These are phyloP conservation scores for Chalciporus pseudorubinellus DNA, from an alignment of 768 basidiomycete genomes.

Conservation along the genomic window DNA sequence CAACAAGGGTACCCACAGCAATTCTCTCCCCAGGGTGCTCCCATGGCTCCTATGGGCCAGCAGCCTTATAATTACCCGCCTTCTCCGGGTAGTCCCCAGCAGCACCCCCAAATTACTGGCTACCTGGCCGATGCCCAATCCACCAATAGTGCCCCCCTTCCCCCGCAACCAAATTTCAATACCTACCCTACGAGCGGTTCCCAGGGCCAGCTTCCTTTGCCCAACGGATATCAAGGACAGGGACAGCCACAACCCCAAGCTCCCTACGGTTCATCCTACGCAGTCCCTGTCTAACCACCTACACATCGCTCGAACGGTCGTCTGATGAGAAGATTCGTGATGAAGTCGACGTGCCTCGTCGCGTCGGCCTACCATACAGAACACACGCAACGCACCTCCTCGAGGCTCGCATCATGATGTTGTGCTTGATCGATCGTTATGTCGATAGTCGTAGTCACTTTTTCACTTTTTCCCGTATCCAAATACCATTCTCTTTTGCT, in stretches of 20 bases:
- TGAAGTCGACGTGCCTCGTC: no score
- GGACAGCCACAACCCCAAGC: background rate
- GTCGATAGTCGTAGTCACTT: no score
- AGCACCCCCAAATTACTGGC: slow-evolving; percentile 1
- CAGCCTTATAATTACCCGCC: slow-evolving; percentile 6
- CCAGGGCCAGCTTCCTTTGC: slow-evolving; percentile 10
- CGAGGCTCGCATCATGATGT: no score
- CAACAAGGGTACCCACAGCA: slow-evolving; percentile 10
- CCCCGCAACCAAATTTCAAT: slow-evolving; percentile 19
- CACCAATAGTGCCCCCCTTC: background rate
- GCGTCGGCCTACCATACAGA: no score
- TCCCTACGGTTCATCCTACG: background rate
- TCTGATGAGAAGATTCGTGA: background rate
- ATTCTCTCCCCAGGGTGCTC: background rate
- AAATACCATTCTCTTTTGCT: no score
- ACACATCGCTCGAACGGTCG: background rate
- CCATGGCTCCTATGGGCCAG: background rate
- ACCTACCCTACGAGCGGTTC: slow-evolving; percentile 10
- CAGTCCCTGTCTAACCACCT: slow-evolving; percentile 1
- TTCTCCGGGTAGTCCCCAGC: background rate
- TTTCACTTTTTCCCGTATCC: no score
- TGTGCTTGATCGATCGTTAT: no score
- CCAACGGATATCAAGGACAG: slow-evolving; percentile 11
- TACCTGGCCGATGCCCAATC: slow-evolving; percentile 8
- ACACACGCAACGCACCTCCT: no score